phyloP scores from a whole-genome alignment of 2,329 filamentous ascomycete genomes.

The Beauveria rudraprayagi region DNA sequence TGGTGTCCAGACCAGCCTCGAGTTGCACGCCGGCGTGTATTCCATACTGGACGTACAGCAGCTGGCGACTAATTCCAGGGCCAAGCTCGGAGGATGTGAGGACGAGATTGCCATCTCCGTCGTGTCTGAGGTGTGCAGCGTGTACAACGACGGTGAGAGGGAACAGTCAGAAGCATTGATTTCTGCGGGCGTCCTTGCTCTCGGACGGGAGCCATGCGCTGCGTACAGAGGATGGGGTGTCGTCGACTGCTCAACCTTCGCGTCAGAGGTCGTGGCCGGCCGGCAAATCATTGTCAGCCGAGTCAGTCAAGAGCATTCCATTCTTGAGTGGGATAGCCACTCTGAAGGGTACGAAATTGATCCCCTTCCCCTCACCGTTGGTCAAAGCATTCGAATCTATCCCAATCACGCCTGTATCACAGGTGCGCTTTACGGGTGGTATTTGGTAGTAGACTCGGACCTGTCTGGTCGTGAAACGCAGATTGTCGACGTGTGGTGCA shows the following conservation, averaged over 20 bases:
- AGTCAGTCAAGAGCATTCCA: slow-evolving; percentile 59
- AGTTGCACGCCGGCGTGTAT: slow-evolving; percentile 60
- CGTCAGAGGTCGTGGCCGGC: not conserved
- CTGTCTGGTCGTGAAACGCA: slow-evolving; percentile 31
- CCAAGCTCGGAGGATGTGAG: slow-evolving; percentile 19
- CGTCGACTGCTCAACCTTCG: slow-evolving; percentile 30
- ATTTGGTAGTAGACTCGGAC: slow-evolving; percentile 40
- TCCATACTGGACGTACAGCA: slow-evolving; percentile 58
- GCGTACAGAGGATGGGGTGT: slow-evolving; percentile 54
- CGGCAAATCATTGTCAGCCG: slow-evolving; percentile 45
- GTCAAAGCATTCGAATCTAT: slow-evolving; percentile 36
- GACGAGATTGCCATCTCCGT: slow-evolving; percentile 48
- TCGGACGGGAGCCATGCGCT: slow-evolving; percentile 56
- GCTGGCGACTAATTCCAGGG: slow-evolving; percentile 43
- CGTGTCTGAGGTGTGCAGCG: slow-evolving; percentile 52
- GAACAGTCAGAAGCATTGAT: slow-evolving; percentile 43
- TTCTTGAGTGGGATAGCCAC: slow-evolving; percentile 41
- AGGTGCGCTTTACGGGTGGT: slow-evolving; percentile 53
- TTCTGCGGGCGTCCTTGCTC: slow-evolving; percentile 47
- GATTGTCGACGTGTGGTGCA: slow-evolving; percentile 51
- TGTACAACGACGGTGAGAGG: slow-evolving; percentile 39
- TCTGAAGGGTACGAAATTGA: slow-evolving; percentile 3
- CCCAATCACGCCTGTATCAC: slow-evolving; percentile 60
- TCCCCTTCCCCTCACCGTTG: slow-evolving; percentile 37
- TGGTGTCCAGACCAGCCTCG: slow-evolving; percentile 28